Percentiles rank a stretch among this genome's conserved stretches.
phyloP scores from a whole-genome alignment of 257 asterid genomes.

The Eustoma russellianum region DNA sequence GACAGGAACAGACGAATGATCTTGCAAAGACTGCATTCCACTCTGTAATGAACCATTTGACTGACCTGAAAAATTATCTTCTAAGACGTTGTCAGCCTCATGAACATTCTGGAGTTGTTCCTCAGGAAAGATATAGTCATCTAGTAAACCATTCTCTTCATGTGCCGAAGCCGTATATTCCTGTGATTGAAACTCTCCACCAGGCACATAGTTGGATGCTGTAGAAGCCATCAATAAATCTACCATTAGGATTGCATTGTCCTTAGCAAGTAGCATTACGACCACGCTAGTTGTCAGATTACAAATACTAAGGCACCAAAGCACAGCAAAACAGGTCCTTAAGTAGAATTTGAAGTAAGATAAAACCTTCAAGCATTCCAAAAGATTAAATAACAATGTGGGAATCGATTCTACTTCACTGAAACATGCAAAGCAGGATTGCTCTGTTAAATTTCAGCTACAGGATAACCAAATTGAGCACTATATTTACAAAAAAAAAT shows the following conservation, averaged over 20 bases:
- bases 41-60: conserved; percentile 71
- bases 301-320: neutral
- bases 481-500: too few relatives aligned
- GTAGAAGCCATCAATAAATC: conserved; percentile 16
- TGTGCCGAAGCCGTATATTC: conserved; percentile 41
- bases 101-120: conserved; percentile 55
- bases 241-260: neutral
- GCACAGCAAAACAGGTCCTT: too few relatives aligned
- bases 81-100: conserved; percentile 49
- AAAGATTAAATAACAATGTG: too few relatives aligned
- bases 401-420: too few relatives aligned
- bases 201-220: conserved; percentile 56
- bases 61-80: conserved; percentile 46
- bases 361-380: too few relatives aligned
- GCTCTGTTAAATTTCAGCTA: too few relatives aligned
- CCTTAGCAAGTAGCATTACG: neutral
- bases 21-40: conserved; percentile 45
- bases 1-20: conserved; percentile 42
- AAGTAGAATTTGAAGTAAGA: too few relatives aligned
- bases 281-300: too few relatives aligned
- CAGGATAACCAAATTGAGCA: too few relatives aligned
- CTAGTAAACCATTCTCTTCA: conserved; percentile 40
- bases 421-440: too few relatives aligned
- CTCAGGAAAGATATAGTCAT: conserved; percentile 42
- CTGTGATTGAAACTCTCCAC: conserved; percentile 57